phyloP scores from a whole-genome alignment of 2,329 filamentous ascomycete species.

The Coniosporium uncinatum region DNA sequence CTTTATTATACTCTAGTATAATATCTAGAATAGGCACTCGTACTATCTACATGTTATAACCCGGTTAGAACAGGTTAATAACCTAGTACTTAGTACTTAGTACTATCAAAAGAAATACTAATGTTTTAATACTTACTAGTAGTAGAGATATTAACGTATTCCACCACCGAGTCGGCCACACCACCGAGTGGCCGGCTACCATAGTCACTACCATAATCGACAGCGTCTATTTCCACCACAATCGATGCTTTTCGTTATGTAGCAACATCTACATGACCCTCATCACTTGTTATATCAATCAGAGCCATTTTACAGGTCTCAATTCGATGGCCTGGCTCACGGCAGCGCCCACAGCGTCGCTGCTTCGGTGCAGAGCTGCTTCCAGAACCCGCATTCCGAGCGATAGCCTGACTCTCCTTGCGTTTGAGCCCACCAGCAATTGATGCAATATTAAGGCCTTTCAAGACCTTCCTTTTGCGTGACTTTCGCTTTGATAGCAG shows the following conservation, averaged over 20 bases:
- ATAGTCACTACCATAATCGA: not conserved
- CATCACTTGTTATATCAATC: not conserved
- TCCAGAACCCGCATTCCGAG: not conserved
- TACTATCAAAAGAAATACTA: no score
- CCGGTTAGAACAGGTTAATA: no score
- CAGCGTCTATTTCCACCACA: not conserved
- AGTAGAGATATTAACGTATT: slow-evolving; percentile 1
- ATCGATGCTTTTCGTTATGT: not conserved
- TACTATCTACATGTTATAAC: no score
- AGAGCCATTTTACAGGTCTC: no score
- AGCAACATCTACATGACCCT: not conserved
- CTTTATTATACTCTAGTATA: no score
- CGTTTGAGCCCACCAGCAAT: not conserved
- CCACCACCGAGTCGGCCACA: slow-evolving; percentile 2
- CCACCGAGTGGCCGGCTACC: not conserved
- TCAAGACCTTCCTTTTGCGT: slow-evolving; percentile 1
- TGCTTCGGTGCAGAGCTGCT: not conserved
- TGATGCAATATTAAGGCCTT: not conserved
- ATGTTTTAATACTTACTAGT: no score
- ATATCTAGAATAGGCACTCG: no score
- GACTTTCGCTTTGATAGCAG: slow-evolving; percentile 2
- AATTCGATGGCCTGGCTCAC: not conserved
- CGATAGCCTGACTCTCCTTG: not conserved
- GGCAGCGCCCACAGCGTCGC: not conserved
- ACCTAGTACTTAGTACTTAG: no score